Conservation (phyloP, 768 basidiomycete species). For the Mrakia hoshinonis region DNA sequence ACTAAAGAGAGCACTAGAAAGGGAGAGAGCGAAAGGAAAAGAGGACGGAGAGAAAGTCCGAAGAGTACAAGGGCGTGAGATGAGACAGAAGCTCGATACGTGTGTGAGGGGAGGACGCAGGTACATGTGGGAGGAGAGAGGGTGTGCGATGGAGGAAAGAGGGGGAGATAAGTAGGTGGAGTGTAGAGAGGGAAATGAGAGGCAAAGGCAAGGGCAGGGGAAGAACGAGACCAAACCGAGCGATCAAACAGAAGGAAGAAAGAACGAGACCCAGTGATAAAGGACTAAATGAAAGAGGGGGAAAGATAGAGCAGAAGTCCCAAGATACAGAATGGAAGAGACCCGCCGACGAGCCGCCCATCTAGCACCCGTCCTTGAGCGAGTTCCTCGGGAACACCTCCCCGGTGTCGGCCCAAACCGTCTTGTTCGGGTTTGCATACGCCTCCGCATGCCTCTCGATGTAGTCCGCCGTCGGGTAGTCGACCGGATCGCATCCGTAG, state of each 20-base stretch:
- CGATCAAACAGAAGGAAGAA: conserved; percentile 41
- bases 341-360: too few relatives aligned
- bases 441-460: too few relatives aligned
- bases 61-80: too few relatives aligned
- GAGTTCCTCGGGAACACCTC: neutral
- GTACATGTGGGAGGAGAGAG: too few relatives aligned
- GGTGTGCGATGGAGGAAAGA: conserved; percentile 26
- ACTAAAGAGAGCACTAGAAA: too few relatives aligned
- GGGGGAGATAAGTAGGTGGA: neutral
- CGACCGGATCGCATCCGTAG: conserved; percentile 12
- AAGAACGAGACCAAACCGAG: conserved; percentile 68
- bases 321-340: neutral
- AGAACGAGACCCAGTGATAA: neutral
- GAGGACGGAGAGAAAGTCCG: too few relatives aligned
- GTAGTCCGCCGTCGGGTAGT: conserved; percentile 2
- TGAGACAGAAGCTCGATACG: too few relatives aligned
- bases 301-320: neutral
- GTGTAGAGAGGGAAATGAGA: neutral
- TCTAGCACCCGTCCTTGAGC: conserved; percentile 46
- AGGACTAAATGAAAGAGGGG: neutral
- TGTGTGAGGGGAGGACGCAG: too few relatives aligned
- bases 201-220: neutral
- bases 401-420: conserved; percentile 32
- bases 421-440: too few relatives aligned
- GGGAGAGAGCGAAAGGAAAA: too few relatives aligned